Evolutionary conservation across 805 yeast species (phyloP).

Genomic region (Yamadazyma akitaensis): DNA sequence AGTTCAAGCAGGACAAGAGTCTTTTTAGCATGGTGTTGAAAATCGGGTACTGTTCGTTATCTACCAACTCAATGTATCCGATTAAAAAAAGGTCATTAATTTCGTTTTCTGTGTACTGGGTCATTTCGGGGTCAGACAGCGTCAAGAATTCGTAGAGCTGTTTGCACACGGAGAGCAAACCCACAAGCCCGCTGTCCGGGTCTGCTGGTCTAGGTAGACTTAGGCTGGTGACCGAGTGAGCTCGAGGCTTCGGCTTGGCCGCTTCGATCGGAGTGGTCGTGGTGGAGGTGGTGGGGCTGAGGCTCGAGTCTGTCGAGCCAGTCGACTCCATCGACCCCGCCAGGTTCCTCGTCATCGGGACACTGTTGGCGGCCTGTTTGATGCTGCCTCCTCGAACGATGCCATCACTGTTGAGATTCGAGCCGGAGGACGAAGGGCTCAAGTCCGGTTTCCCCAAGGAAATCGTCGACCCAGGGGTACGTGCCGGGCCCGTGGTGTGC

Average conservation of each 20-base stretch:
- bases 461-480: no score
- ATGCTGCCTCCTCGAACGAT: no score
- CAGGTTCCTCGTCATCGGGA: no score
- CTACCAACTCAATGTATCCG: conserved; percentile 25
- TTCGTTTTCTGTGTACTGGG: conserved; percentile 12
- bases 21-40: conserved; percentile 21
- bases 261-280: not conserved
- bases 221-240: conserved; percentile 6
- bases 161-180: conserved; percentile 27
- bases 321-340: no score
- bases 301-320: not conserved
- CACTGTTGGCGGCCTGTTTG: no score
- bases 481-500: no score
- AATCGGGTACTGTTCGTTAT: conserved; percentile 11
- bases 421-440: no score
- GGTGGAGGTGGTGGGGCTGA: not conserved
- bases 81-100: conserved; percentile 29
- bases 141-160: conserved; percentile 19
- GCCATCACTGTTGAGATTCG: no score
- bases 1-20: conserved; percentile 21
- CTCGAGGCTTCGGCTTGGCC: conserved; percentile 1
- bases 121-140: conserved; percentile 12
- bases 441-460: no score
- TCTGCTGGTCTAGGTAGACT: not conserved
- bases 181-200: conserved; percentile 16